Evolutionary conservation across 768 basidiomycete species (phyloP).

Genomic region (Leccinum barrowsii): DNA sequence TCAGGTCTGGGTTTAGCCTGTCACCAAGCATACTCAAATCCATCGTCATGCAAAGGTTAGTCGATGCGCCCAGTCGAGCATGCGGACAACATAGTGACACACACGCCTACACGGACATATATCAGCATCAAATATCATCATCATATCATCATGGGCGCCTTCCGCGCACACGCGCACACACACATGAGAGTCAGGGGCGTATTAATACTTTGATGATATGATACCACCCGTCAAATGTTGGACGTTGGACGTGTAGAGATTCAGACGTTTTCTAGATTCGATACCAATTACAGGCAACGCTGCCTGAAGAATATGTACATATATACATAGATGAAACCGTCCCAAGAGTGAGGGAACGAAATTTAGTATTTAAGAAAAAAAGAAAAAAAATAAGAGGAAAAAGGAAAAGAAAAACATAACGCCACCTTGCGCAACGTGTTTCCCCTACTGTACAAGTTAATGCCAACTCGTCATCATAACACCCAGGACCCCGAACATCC

Average conservation of each 20-base stretch:
- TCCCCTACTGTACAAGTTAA: neutral
- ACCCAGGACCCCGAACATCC: neutral
- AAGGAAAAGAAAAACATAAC: neutral
- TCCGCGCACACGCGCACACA: neutral
- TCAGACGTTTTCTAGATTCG: too few relatives aligned
- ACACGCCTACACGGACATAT: neutral
- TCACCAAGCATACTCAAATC: neutral
- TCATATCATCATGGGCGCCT: neutral
- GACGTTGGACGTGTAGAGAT: neutral
- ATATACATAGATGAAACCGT: neutral
- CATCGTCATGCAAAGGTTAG: conserved; percentile 7
- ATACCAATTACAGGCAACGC: too few relatives aligned
- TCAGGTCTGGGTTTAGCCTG: neutral
- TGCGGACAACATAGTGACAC: neutral
- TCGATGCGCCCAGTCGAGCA: neutral
- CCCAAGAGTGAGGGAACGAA: neutral
- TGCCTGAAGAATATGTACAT: neutral
- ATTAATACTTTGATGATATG: neutral
- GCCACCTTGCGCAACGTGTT: neutral
- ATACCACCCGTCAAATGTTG: neutral
- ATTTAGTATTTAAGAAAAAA: neutral
- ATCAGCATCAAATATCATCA: neutral
- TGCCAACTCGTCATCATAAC: neutral
- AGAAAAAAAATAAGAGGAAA: neutral
- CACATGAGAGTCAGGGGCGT: neutral